phyloP scores from a whole-genome alignment of 1,284 basidiomycete species.

The Boletus smithii region DNA sequence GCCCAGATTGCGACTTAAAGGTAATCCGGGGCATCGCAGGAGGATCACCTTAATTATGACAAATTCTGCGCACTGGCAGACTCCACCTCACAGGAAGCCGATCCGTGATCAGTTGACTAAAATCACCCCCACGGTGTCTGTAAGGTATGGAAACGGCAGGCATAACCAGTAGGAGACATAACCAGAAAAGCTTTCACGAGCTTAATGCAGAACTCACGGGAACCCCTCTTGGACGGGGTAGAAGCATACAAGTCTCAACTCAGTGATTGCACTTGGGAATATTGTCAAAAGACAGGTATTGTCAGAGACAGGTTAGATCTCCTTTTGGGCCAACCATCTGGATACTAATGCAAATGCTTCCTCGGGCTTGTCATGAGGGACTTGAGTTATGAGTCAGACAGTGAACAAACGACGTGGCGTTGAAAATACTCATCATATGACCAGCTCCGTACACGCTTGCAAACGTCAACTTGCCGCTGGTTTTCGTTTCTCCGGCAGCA shows the following conservation, averaged over 20 bases:
- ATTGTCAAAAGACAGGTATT: not conserved
- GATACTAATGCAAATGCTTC: slow-evolving; percentile 55
- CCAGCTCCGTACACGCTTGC: slow-evolving; percentile 62
- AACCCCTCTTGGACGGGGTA: too few species aligned
- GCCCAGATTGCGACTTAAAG: not conserved
- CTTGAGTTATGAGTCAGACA: slow-evolving; percentile 36
- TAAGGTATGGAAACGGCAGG: not conserved
- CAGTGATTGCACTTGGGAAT: not conserved
- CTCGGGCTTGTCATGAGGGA: slow-evolving; percentile 65
- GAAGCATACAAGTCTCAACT: not conserved
- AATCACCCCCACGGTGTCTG: not conserved
- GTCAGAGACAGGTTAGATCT: slow-evolving; percentile 35
- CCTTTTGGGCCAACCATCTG: slow-evolving; percentile 51
- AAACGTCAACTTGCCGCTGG: slow-evolving; percentile 59
- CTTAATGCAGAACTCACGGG: not conserved
- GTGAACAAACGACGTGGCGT: slow-evolving; percentile 2
- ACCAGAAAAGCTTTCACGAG: not conserved
- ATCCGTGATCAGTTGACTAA: not conserved
- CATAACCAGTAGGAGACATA: not conserved
- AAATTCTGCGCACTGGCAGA: not conserved
- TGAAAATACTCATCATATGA: slow-evolving; percentile 62
- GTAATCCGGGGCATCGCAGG: not conserved
- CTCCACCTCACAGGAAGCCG: too few species aligned
- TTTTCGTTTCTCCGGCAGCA: slow-evolving; percentile 63
- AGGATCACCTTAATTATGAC: not conserved